Percentiles rank a stretch among this genome's conserved stretches.
These are phyloP conservation scores for Sporothrix globosa DNA, from an alignment of 2,329 filamentous ascomycete genomes.

Conservation along the genomic window DNA sequence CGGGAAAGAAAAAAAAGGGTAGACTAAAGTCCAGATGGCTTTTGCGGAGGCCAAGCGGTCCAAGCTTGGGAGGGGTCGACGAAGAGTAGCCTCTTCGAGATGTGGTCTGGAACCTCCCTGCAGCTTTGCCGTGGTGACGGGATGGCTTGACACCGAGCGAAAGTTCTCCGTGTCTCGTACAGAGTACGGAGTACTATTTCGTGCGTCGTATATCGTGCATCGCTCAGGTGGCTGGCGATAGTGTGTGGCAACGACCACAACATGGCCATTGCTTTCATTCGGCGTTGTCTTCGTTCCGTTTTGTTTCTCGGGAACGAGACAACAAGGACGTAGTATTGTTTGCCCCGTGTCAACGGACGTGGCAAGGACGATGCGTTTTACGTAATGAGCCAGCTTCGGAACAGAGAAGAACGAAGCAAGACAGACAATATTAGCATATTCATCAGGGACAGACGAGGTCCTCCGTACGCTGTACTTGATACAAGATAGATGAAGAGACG, in stretches of 20 bases:
- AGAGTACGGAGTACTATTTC: no score
- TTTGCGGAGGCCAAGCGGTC: conserved; percentile 2
- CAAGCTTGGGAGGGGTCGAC: not conserved
- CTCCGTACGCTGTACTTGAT: no score
- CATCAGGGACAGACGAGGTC: no score
- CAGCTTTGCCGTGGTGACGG: not conserved
- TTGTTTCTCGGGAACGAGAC: not conserved
- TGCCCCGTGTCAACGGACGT: not conserved
- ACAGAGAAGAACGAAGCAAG: no score
- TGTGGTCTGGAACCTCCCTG: no score
- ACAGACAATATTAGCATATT: no score
- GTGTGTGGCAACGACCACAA: not conserved
- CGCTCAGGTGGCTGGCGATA: not conserved
- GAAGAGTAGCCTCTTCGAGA: not conserved
- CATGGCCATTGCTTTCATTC: conserved; percentile 1
- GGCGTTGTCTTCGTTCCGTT: not conserved
- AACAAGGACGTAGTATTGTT: not conserved
- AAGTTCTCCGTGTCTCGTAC: not conserved
- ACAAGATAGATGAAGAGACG: no score
- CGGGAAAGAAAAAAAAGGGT: not conserved
- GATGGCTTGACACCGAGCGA: not conserved
- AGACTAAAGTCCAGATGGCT: no score
- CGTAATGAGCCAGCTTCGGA: no score
- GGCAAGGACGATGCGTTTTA: no score
- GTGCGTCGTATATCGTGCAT: not conserved